Evolutionary conservation across 2,329 filamentous ascomycete species (phyloP).

Genomic region (Sclerotiophoma versabilis): DNA sequence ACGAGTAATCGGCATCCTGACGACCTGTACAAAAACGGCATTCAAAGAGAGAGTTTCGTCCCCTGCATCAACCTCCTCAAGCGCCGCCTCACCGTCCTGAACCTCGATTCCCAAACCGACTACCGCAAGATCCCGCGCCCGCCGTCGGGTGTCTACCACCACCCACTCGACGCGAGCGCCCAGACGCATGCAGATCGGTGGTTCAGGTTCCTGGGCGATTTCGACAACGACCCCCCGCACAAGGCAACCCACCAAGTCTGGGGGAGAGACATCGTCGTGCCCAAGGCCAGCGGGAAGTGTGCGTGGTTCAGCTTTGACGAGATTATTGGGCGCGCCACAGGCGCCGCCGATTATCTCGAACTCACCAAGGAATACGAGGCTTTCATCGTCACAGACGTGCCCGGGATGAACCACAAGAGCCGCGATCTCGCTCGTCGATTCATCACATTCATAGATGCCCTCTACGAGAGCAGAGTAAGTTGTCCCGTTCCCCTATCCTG

Average conservation of each 20-base stretch:
- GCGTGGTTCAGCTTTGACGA: conserved; percentile 94
- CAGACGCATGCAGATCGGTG: conserved; percentile 86
- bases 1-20: conserved; percentile 97
- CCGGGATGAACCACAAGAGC: conserved; percentile 86
- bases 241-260: conserved; percentile 83
- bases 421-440: conserved; percentile 90
- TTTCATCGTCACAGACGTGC: conserved; percentile 90
- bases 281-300: conserved; percentile 83
- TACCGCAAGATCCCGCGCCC: conserved; percentile 97
- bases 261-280: conserved; percentile 89
- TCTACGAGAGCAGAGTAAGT: conserved; percentile 76
- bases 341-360: conserved; percentile 94
- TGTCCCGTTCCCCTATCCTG: neutral
- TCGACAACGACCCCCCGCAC: conserved; percentile 76
- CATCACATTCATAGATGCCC: conserved; percentile 96
- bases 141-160: conserved; percentile 91
- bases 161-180: conserved; percentile 80
- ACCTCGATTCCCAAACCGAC: conserved; percentile 92
- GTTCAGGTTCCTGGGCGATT: conserved; percentile 93
- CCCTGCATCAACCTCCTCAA: conserved; percentile 95
- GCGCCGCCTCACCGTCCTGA: conserved; percentile 82
- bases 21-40: conserved; percentile 97
- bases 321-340: conserved; percentile 85
- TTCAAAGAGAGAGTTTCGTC: conserved; percentile 93
- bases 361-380: conserved; percentile 88